Base-by-base conservation (phyloP, 2,329 filamentous ascomycete species). In the Sclerotinia trifoliorum region DNA sequence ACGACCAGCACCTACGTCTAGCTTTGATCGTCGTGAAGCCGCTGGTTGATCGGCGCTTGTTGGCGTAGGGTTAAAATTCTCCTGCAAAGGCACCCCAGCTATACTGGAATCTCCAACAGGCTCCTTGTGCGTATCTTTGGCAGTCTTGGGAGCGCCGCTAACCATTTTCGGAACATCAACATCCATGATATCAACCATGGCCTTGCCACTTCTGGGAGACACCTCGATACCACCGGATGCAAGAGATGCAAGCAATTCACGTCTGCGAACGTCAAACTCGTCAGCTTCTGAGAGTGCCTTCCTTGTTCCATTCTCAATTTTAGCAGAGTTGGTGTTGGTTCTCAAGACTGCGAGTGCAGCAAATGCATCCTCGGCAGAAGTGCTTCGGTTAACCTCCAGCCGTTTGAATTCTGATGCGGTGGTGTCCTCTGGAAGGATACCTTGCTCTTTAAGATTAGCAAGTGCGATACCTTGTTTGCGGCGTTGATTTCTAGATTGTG, bases 1-100 rank as follows among this genome's bases (percentile, higher is more conserved):
- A 65, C 86, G 84, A 2, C 88, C 86, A 64, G 89, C 88, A 21
- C 83, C 85, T 42, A 92, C 67, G 74, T 89, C 84, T 46, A 88
- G 46, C 67, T 73, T 76, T 32, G 72, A 46, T 60, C 75, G 71
- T 64, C 75, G 73, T 56, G 69, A 64, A 39, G 49, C 49, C 13
- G 35, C 21, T 35, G 5, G 24, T 17, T 54, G 42, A 24, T 52
- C 29, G 6, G 13, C 17, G 7, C n/a, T 51, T 26, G 26, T 32
- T 24, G 48, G 24, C 2, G 19, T 35, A 35, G 17, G 24, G 17
- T 52, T 52, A 5, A 49, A n/a, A 42, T 51, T 46, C 21, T 39
- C 60, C 26, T 42, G 46, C n/a, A 6, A 21, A 66, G 6, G n/a
- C 32, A 29, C 29, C 10, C 61, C 44, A 19, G 19, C n/a, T 15